phyloP scores from a whole-genome alignment of 371 early-diverging fungal species.

The Sanchytrium tribonematis region DNA sequence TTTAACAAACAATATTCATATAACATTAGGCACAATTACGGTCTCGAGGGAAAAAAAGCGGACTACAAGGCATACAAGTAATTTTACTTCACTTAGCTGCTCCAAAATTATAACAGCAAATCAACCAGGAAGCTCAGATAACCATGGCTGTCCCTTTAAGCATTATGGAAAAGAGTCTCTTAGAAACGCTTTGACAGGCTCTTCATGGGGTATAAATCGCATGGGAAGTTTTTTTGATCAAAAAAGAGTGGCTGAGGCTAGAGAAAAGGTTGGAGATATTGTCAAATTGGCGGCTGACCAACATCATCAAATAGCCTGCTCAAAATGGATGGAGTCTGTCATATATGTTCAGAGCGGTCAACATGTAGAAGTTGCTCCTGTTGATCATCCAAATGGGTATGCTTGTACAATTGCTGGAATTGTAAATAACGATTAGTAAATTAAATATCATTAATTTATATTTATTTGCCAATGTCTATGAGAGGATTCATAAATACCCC shows the following conservation, averaged over 20 bases:
- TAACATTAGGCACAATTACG: conserved; percentile 16
- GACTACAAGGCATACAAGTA: conserved; percentile 5
- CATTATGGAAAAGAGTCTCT: background rate
- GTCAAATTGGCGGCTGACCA: background rate
- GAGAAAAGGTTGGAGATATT: background rate
- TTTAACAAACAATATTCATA: conserved; percentile 16
- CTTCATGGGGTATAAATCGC: background rate
- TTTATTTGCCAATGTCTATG: background rate
- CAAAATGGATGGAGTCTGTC: background rate
- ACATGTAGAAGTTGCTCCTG: background rate
- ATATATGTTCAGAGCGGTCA: background rate
- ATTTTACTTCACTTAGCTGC: background rate
- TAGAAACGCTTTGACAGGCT: background rate
- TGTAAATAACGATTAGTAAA: background rate
- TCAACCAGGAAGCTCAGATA: background rate
- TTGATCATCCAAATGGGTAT: background rate
- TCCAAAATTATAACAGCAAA: background rate
- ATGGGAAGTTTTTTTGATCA: background rate
- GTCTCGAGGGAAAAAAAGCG: conserved; percentile 15
- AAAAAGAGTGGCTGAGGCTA: background rate
- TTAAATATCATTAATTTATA: no score
- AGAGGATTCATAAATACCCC: background rate
- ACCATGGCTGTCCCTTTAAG: background rate
- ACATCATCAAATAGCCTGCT: conserved; percentile 1
- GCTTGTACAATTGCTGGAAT: background rate